Conservation (phyloP, 1,284 basidiomycete genomes). For the Malassezia nana region DNA sequence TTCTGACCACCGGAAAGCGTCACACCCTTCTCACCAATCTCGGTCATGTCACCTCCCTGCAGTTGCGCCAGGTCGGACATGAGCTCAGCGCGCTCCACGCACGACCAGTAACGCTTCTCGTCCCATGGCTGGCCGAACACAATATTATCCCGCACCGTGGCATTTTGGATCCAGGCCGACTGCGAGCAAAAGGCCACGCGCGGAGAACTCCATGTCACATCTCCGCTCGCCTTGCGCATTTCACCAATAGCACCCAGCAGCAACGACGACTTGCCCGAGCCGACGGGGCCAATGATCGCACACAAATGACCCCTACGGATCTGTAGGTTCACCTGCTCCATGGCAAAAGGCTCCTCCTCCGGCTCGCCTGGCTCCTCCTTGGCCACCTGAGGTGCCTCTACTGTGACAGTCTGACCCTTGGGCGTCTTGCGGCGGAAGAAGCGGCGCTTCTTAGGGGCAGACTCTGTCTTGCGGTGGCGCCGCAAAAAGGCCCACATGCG, state of each 20-base stretch:
- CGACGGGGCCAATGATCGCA: conserved; percentile 42
- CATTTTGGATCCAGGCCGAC: conserved; percentile 79
- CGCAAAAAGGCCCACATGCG: conserved; percentile 12
- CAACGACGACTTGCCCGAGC: conserved; percentile 43
- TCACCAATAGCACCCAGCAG: conserved; percentile 42
- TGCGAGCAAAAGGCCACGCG: conserved; percentile 68
- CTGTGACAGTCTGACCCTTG: conserved; percentile 3
- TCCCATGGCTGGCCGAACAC: conserved; percentile 51
- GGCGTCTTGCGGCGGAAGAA: background rate
- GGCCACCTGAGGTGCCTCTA: conserved; percentile 13
- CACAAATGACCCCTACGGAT: conserved; percentile 15
- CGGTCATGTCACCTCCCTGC: conserved; percentile 64
- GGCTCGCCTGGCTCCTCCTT: conserved; percentile 14
- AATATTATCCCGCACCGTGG: conserved; percentile 56
- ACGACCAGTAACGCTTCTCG: conserved; percentile 53
- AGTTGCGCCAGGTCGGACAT: conserved; percentile 61
- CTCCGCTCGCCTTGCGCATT: conserved; percentile 33
- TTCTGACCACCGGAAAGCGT: conserved; percentile 56
- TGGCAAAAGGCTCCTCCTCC: conserved; percentile 5
- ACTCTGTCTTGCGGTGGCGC: conserved; percentile 3
- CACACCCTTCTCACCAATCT: conserved; percentile 53
- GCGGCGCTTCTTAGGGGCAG: conserved; percentile 6
- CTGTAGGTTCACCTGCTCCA: conserved; percentile 5
- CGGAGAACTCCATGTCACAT: conserved; percentile 37
- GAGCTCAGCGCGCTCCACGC: conserved; percentile 31